phyloP scores from a whole-genome alignment of 2,329 filamentous ascomycete species.

The Ophiocordyceps polyrhachis-furcata region DNA sequence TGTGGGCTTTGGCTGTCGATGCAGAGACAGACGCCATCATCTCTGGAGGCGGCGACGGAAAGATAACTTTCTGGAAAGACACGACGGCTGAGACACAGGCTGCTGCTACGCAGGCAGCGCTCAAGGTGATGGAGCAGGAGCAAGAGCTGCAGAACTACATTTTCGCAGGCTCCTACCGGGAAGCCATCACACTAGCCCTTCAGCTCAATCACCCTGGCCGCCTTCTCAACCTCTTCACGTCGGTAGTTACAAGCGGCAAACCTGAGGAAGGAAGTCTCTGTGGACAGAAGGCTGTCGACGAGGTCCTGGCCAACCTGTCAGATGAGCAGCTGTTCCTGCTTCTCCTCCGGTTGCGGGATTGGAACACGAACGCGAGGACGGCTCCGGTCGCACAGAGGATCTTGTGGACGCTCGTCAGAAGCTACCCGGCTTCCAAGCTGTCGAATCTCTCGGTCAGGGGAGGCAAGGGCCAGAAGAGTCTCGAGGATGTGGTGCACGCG shows the following conservation, averaged over 20 bases:
- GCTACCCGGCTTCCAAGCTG: slow-evolving; percentile 63
- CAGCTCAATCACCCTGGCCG: slow-evolving; percentile 88
- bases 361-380: slow-evolving; percentile 91
- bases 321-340: slow-evolving; percentile 76
- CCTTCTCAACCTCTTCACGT: slow-evolving; percentile 65
- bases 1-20: slow-evolving; percentile 74
- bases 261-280: slow-evolving; percentile 45
- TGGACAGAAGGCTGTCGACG: slow-evolving; percentile 55
- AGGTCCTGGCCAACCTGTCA: slow-evolving; percentile 60
- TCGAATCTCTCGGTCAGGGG: slow-evolving; percentile 47
- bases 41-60: slow-evolving; percentile 82
- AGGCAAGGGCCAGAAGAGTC: slow-evolving; percentile 38
- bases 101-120: slow-evolving; percentile 53
- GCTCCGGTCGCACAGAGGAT: slow-evolving; percentile 73
- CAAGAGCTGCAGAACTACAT: slow-evolving; percentile 90
- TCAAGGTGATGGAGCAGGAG: slow-evolving; percentile 77
- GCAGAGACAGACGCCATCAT: slow-evolving; percentile 53
- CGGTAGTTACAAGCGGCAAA: slow-evolving; percentile 46
- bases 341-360: slow-evolving; percentile 70
- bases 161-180: slow-evolving; percentile 68
- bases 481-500: slow-evolving; percentile 76
- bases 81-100: slow-evolving; percentile 67
- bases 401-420: slow-evolving; percentile 58
- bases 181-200: slow-evolving; percentile 80
- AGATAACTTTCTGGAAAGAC: slow-evolving; percentile 89